Evolutionary conservation across 305 asterid genomes (phyloP).

Genomic region (Fraxinus sp.): DNA sequence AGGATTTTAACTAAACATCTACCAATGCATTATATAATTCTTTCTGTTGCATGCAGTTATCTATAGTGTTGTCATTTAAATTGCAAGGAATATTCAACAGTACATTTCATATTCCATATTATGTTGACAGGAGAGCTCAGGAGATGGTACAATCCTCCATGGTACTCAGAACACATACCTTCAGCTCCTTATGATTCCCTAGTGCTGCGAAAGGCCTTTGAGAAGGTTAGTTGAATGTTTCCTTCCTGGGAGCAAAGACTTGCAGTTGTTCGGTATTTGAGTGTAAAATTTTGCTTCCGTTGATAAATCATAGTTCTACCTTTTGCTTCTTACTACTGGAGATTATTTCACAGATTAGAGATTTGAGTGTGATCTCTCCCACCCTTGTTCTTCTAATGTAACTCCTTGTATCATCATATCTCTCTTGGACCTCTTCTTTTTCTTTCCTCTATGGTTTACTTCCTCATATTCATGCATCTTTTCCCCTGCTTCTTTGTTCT

Average conservation of each 20-base stretch:
- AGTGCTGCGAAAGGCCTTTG: constrained; percentile 81
- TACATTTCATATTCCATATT: constrained; percentile 24
- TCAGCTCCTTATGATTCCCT: constrained; percentile 72
- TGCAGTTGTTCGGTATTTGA: constrained; percentile 9
- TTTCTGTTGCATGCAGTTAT: constrained; percentile 15
- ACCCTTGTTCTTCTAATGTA: not conserved
- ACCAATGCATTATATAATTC: not conserved
- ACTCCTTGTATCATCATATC: not conserved
- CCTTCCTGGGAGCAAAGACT: constrained; percentile 1
- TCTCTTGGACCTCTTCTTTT: not conserved
- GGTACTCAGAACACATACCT: constrained; percentile 83
- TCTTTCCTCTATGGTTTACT: not conserved
- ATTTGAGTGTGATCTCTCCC: not conserved
- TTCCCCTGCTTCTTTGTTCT: not conserved
- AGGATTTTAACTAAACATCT: not conserved
- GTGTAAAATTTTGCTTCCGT: constrained; percentile 15
- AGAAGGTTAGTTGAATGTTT: constrained; percentile 65
- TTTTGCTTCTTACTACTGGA: not conserved
- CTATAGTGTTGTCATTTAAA: not conserved
- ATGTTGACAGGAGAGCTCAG: constrained; percentile 64
- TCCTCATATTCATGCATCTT: not conserved
- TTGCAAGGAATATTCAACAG: constrained; percentile 26
- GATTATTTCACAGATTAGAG: not conserved
- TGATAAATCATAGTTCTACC: not conserved
- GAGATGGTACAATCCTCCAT: constrained; percentile 98